A percentile compares a stretch with the other conserved stretches of the same genome.
phyloP scores from a whole-genome alignment of 768 basidiomycete species.

The Mrakia blollopis region DNA sequence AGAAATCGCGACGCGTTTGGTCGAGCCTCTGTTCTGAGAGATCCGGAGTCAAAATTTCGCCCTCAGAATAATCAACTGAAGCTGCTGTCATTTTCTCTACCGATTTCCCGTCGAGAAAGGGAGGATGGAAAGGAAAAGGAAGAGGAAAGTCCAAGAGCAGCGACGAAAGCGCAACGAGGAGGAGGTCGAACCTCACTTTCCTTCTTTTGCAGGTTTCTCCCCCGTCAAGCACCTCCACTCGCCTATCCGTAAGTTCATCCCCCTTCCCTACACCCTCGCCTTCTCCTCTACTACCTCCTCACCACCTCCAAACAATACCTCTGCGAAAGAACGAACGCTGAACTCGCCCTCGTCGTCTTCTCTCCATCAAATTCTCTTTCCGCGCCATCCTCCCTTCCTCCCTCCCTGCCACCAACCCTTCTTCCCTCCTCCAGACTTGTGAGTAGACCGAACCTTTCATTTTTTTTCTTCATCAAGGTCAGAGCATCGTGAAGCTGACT shows the following conservation, averaged over 20 bases:
- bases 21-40: too few relatives aligned
- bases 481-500: not conserved
- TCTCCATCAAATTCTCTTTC: not conserved
- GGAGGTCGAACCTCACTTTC: not conserved
- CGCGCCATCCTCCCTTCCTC: not conserved
- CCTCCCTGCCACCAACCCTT: not conserved
- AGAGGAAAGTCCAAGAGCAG: too few relatives aligned
- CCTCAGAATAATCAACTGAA: too few relatives aligned
- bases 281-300: not conserved
- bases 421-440: not conserved
- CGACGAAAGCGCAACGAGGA: too few relatives aligned
- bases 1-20: too few relatives aligned
- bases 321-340: not conserved
- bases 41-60: too few relatives aligned
- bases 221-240: not conserved
- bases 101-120: too few relatives aligned
- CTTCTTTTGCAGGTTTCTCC: not conserved
- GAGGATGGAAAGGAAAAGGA: too few relatives aligned
- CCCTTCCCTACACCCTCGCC: not conserved
- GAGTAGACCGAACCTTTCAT: not conserved
- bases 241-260: not conserved
- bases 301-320: not conserved
- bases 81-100: too few relatives aligned
- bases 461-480: not conserved
- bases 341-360: not conserved